Evolutionary conservation across 2,329 filamentous ascomycete genomes (phyloP), one percentile per base, ranked within the genome.

Genomic region (Stagonosporopsis tanaceti): DNA sequence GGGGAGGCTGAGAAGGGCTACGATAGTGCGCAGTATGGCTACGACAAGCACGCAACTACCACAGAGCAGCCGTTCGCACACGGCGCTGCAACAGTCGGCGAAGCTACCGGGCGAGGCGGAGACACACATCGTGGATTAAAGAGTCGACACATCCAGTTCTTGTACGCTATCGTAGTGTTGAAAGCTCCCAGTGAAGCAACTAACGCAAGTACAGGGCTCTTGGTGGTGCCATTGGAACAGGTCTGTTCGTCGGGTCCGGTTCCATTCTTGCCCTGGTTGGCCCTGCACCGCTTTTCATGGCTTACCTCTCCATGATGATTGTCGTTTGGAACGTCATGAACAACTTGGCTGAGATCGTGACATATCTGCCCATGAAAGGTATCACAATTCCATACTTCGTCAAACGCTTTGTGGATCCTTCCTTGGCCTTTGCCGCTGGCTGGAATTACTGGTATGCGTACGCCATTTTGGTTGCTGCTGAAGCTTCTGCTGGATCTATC

Each of bases 161-260:
- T 76, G 72, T 75, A 68, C 14, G 2, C 40, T 12, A 15, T 25
- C 12, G 1, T 4, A 4, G n/a, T 15, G 20, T 34, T 3, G 22
- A 11, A 35, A 0, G 0, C 14, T 15, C 11, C 17, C 32, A 39
- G 38, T 39, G 7, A 22, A 42, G n/a, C n/a, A 2, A 38, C 54
- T 57, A 44, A 52, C 25, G 15, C 12, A 8, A n/a, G 56, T 77
- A 79, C 61, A 87, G 87, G 65, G 85, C 85, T 20, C 78, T 87
- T 7, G 85, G 84, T 53, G 84, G 85, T 58, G 84, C 84, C 8
- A 87, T 87, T 52, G 67, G 73, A 55, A 76, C 73, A 22, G 73
- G 73, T 38, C 59, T 76, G 3, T 76, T 76, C 57, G 72, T 76
- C n/a, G 73, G 72, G 42, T 72, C 68, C 24, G 73, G 73, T 15